A percentile compares a stretch with the other conserved stretches of the same genome.
Evolutionary conservation across 495 filamentous ascomycete species (phyloP).

Genomic region (Neurospora sp.): DNA sequence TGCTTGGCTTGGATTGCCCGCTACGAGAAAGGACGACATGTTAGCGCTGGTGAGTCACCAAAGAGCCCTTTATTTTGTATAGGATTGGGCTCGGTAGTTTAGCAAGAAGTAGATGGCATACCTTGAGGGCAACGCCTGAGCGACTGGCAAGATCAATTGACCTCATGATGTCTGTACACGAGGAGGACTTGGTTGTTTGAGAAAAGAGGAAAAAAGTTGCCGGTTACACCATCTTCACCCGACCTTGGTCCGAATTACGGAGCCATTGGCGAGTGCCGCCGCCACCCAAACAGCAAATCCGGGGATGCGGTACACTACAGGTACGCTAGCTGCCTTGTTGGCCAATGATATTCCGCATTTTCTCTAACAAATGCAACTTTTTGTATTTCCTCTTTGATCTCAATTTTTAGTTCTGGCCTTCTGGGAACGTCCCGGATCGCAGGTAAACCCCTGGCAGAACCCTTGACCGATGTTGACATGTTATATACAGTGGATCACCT

Average conservation of each 20-base stretch:
- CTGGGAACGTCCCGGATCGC: neutral
- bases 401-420: neutral
- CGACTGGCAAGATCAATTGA: constrained; percentile 30
- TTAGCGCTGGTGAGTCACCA: neutral
- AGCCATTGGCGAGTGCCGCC: neutral
- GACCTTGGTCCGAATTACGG: neutral
- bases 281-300: neutral
- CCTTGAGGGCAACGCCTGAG: constrained; percentile 24
- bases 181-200: neutral
- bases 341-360: neutral
- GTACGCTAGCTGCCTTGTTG: neutral
- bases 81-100: neutral
- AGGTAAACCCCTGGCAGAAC: neutral
- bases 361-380: neutral
- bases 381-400: neutral
- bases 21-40: constrained; percentile 4
- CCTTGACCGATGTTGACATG: neutral
- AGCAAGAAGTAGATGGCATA: constrained; percentile 4
- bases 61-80: neutral
- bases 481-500: neutral
- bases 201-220: constrained; percentile 1
- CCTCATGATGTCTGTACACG: constrained; percentile 18
- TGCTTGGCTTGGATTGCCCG: constrained; percentile 20
- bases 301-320: neutral
- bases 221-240: neutral